phyloP scores from a whole-genome alignment of 1,284 basidiomycete genomes.

The Tilletia caries region DNA sequence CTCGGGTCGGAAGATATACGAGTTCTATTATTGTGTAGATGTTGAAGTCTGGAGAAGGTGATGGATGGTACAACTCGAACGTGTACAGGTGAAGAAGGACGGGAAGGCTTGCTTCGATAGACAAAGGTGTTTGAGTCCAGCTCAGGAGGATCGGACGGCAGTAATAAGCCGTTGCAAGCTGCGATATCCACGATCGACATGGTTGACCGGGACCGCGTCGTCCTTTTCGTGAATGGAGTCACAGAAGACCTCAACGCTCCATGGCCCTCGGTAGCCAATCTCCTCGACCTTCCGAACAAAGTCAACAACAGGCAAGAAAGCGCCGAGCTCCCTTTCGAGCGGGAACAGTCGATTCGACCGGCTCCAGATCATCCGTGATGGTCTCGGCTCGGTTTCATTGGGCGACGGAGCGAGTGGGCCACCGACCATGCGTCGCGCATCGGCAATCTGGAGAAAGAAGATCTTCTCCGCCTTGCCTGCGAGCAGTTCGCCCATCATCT shows the following conservation, averaged over 20 bases:
- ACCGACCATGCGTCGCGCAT: constrained; percentile 32
- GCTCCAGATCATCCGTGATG: constrained; percentile 54
- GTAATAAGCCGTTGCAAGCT: not conserved
- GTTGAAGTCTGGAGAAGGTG: too few species aligned
- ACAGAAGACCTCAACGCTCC: constrained; percentile 55
- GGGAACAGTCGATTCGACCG: constrained; percentile 53
- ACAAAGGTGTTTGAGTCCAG: too few species aligned
- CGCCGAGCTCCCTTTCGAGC: constrained; percentile 48
- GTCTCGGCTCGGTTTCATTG: constrained; percentile 45
- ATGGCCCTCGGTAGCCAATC: constrained; percentile 52
- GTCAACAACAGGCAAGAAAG: constrained; percentile 51
- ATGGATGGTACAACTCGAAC: too few species aligned
- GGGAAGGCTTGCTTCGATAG: too few species aligned
- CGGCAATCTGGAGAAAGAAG: constrained; percentile 55
- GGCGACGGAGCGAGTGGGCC: constrained; percentile 37
- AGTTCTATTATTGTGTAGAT: too few species aligned
- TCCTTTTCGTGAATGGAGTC: constrained; percentile 36
- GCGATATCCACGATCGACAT: constrained; percentile 26
- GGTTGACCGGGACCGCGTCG: constrained; percentile 33
- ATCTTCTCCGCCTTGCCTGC: constrained; percentile 33
- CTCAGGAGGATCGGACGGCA: not conserved
- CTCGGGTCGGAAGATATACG: too few species aligned
- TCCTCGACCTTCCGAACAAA: constrained; percentile 48
- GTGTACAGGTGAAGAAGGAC: too few species aligned
- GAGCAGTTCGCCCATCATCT: constrained; percentile 18